phyloP scores from a whole-genome alignment of 768 basidiomycete genomes.

The Auriculariales sp. region DNA sequence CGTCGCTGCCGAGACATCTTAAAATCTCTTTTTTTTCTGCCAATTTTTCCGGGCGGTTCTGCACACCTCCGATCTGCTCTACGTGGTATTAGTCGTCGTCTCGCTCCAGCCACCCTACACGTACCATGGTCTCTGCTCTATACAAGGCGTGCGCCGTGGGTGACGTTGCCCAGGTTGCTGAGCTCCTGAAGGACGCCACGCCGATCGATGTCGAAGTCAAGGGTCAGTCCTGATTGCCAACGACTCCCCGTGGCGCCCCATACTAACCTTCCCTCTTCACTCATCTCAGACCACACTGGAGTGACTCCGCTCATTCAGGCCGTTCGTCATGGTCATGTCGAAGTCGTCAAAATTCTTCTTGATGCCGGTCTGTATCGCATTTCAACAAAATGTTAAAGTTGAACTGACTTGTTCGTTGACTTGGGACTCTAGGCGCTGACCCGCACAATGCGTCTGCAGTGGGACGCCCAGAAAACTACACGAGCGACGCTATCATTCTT shows the following conservation, averaged over 20 bases:
- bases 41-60: too few species aligned
- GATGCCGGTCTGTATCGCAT: constrained; percentile 42
- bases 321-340: constrained; percentile 61
- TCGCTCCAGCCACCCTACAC: too few species aligned
- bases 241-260: constrained; percentile 1
- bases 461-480: constrained; percentile 54
- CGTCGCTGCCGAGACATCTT: too few species aligned
- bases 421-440: constrained; percentile 47
- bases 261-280: constrained; percentile 5
- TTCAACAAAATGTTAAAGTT: too few species aligned
- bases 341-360: constrained; percentile 56
- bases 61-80: too few species aligned
- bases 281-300: constrained; percentile 65
- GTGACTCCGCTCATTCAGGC: constrained; percentile 77
- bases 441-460: constrained; percentile 50
- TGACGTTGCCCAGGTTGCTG: constrained; percentile 44
- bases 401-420: constrained; percentile 13
- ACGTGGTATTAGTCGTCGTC: too few species aligned
- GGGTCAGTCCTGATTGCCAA: constrained; percentile 42
- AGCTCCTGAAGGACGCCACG: constrained; percentile 40
- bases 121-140: constrained; percentile 76
- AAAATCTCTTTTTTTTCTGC: too few species aligned
- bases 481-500: constrained; percentile 52
- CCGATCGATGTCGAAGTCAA: constrained; percentile 66
- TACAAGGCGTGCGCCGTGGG: constrained; percentile 70